Percentiles rank a stretch among this genome's conserved stretches.
phyloP scores from a whole-genome alignment of 2,329 filamentous ascomycete species.

The Ophiosphaerella herpotricha region DNA sequence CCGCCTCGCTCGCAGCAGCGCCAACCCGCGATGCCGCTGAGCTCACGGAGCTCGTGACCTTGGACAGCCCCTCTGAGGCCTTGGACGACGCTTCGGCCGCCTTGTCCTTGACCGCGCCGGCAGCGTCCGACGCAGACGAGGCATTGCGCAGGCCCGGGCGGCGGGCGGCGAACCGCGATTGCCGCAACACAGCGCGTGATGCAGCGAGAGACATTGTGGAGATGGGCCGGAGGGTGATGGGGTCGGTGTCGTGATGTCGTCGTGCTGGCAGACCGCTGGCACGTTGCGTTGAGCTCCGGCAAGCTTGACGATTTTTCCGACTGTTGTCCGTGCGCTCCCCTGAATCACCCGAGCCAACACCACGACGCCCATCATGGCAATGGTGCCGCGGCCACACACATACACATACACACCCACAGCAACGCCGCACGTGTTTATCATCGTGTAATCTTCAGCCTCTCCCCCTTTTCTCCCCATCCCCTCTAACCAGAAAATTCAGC shows the following conservation, averaged over 20 bases:
- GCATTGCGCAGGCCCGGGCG: slow-evolving; percentile 54
- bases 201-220: slow-evolving; percentile 54
- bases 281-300: slow-evolving; percentile 20
- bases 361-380: background rate
- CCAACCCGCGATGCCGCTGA: slow-evolving; percentile 76
- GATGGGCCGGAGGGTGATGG: slow-evolving; percentile 17
- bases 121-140: slow-evolving; percentile 54
- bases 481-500: slow-evolving; percentile 49
- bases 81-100: slow-evolving; percentile 69
- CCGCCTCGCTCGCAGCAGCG: slow-evolving; percentile 53
- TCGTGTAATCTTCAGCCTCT: background rate
- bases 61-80: slow-evolving; percentile 81
- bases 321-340: slow-evolving; percentile 12
- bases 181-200: slow-evolving; percentile 53
- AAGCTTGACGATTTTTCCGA: slow-evolving; percentile 26
- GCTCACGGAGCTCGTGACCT: slow-evolving; percentile 79
- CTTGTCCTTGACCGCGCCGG: slow-evolving; percentile 53
- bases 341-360: background rate
- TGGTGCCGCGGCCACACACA: no score
- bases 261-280: background rate
- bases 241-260: slow-evolving; percentile 13
- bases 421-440: no score
- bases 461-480: slow-evolving; percentile 14
- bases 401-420: no score
- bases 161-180: slow-evolving; percentile 49